Evolutionary conservation across 805 yeast species (phyloP), one percentile per base, ranked within the genome.

Genomic region (Wickerhamiella bombiphila): DNA sequence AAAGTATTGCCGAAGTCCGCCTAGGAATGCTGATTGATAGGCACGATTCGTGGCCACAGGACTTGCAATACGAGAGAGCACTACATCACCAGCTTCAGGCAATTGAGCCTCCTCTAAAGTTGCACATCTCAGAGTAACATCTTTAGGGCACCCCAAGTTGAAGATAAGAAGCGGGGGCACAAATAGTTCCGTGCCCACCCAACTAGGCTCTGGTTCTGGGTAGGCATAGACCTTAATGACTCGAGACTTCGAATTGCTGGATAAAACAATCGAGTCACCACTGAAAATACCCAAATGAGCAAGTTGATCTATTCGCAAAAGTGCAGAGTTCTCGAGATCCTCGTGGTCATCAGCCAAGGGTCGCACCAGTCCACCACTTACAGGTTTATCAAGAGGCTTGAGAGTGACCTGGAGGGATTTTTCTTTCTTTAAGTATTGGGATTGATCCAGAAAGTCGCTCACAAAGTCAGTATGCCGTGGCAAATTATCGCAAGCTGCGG

Each of bases 41-140:
- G 72, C 61, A 37, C 72, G 65, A 44, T 77, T 82, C 47, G 80
- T 63, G 0, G 91, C 72, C 2, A 69, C 61, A 0, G 83, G 80
- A 0, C 88, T 74, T 1, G 79, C 71, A 0, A 82, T 64, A 41
- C 88, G 61, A 0, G 82, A 67, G 3, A 82, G 64, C 0, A 76
- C 73, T 5, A 80, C 73, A 16, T 75, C 70, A 24, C 67, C 66
- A 0, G 91, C 91, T 16, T 69, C 51, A 11, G 54, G 74, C 51
- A 57, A 38, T 26, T 31, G 45, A 39, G 14, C 47, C 14, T 18
- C 37, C 14, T 17, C 17, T 2, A 8, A 26, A 13, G 29, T 7
- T 17, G 34, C 26, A 6, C 35, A 34, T n/a, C 36, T 17, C 22
- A 46, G 26, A 9, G 29, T 24, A 4, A 65, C 49, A 3, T 37